Evolutionary conservation across 2,329 filamentous ascomycete genomes (phyloP).

Genomic region (Zarea fungicola): DNA sequence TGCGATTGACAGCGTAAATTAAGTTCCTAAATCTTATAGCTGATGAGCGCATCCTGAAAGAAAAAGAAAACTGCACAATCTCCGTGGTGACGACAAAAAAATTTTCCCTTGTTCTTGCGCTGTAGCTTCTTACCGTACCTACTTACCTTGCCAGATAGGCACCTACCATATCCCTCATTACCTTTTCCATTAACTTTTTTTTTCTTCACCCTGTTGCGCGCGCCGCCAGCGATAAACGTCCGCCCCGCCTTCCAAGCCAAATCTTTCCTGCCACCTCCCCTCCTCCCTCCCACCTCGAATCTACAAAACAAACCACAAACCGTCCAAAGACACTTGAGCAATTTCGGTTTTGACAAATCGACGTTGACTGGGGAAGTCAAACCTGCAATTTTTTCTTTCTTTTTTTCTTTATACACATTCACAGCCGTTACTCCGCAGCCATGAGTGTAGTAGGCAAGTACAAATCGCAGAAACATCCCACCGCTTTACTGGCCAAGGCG

Average conservation of each 20-base stretch:
- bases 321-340: constrained; percentile 1
- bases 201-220: neutral
- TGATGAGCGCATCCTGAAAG: no score
- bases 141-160: no score
- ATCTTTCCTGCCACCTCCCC: constrained; percentile 1
- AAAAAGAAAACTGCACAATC: no score
- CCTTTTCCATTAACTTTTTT: neutral
- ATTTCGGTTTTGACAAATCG: constrained; percentile 6
- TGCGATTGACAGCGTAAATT: no score
- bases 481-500: constrained; percentile 5
- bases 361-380: constrained; percentile 8
- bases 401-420: constrained; percentile 11
- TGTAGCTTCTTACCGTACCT: no score
- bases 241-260: constrained; percentile 7
- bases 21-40: no score
- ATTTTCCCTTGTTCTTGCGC: no score
- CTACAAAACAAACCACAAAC: neutral
- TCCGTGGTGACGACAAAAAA: no score
- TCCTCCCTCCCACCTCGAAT: constrained; percentile 5
- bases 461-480: constrained; percentile 7
- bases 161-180: neutral
- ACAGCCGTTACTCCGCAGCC: constrained; percentile 27
- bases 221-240: neutral
- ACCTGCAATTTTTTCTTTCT: neutral
- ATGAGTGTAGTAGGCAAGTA: constrained; percentile 53